Evolutionary conservation across 148 eudicot species (phyloP).

Genomic region (Diospyros kaki): DNA sequence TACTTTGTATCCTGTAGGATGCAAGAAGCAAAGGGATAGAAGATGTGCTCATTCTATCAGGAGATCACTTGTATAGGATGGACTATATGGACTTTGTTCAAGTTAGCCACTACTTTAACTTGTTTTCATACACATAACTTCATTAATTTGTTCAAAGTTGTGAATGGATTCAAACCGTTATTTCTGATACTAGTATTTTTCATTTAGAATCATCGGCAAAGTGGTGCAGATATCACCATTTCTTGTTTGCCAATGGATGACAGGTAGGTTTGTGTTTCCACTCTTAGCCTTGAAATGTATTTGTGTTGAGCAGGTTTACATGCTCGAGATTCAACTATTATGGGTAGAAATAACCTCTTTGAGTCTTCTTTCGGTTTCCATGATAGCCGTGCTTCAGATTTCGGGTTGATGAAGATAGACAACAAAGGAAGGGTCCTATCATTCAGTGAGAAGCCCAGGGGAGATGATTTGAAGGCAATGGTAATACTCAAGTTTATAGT

Average conservation of each 20-base stretch:
- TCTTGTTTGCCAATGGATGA: constrained; percentile 88
- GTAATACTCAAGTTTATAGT: constrained; percentile 39
- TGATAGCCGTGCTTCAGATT: constrained; percentile 93
- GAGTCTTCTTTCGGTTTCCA: constrained; percentile 18
- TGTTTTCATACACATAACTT: not conserved
- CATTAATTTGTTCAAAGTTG: not conserved
- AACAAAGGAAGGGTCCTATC: constrained; percentile 65
- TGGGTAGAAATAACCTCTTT: not conserved
- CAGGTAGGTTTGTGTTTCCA: constrained; percentile 38
- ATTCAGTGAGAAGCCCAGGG: constrained; percentile 93
- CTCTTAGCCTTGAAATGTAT: too few species aligned
- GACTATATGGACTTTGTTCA: constrained; percentile 90
- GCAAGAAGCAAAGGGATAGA: constrained; percentile 92
- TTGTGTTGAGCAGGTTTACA: too few species aligned
- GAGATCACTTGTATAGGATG: constrained; percentile 97
- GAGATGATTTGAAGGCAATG: constrained; percentile 85
- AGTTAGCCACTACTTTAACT: constrained; percentile 28
- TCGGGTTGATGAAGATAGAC: constrained; percentile 96
- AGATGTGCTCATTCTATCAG: constrained; percentile 89
- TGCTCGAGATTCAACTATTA: too few species aligned
- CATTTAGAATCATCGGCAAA: constrained; percentile 71
- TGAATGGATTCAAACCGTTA: not conserved
- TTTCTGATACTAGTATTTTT: not conserved
- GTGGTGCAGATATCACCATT: constrained; percentile 94
- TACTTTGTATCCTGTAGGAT: constrained; percentile 44